Evolutionary conservation across 2,329 filamentous ascomycete genomes (phyloP), one percentile per base, ranked within the genome.

Genomic region (Helotiales sp.): DNA sequence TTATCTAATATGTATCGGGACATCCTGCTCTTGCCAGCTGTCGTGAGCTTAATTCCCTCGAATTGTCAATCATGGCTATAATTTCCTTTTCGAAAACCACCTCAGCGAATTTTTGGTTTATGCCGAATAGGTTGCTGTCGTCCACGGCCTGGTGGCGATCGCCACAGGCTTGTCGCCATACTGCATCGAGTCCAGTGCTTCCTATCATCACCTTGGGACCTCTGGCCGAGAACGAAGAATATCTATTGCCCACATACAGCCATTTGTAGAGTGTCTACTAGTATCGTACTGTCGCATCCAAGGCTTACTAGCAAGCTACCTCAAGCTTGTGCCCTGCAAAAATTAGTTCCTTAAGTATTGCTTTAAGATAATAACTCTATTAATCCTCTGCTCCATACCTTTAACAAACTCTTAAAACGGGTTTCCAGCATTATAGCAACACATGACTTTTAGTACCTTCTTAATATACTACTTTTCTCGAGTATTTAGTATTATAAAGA

Each of bases 251-350:
- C 77, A 69, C 51, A 79, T 76, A 60, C 77, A 79, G 1, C 77
- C 77, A 57, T 72, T 75, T 12, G 76, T 79, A 65, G 76, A 77
- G 46, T 79, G 77, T 17, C 77, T 77, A 61, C 75, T 17, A 80
- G 67, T 9, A 79, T 75, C 15, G 77, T 66, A 7, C 73, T 77
- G 55, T 79, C 75, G 22, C 75, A 69, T 17, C 70, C 70, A 50
- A 70, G 66, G 10, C 74, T 62, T n/a, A 70, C 70, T 33, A 79
- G 69, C 40, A 75, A 69, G 3, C 73, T 74, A 31, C 71, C n/a
- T 72, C 47, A 79, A 70, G 10, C 74, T 71, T 25, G 77, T 79
- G 24, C 75, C 76, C n/a, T n/a, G n/a, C n/a, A n/a, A n/a, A 59
- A 79, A 77, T 63, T 79, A 78, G 2, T 73, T 74, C 60, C 72